Percentiles rank a stretch among this genome's conserved stretches.
These are phyloP conservation scores for Hemisphaericaspora xylofermentans DNA, from an alignment of 1,139 yeast genomes.

Conservation along the genomic window DNA sequence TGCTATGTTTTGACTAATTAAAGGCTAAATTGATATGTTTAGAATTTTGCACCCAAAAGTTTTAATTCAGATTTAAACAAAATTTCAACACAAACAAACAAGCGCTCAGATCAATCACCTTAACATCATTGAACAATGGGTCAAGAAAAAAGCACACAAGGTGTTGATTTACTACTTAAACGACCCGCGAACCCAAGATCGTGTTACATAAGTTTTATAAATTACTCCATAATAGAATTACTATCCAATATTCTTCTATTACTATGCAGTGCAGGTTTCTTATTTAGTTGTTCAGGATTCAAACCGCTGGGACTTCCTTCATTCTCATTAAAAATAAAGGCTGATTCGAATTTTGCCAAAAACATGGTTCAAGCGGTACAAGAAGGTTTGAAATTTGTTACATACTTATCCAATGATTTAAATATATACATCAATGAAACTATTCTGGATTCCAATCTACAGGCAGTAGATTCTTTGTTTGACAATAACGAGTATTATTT, in stretches of 20 bases:
- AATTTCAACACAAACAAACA: neutral
- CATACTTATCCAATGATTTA: constrained; percentile 58
- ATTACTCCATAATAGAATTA: constrained; percentile 1
- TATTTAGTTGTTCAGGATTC: constrained; percentile 1
- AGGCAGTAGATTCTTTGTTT: constrained; percentile 46
- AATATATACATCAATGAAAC: constrained; percentile 27
- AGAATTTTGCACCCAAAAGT: neutral
- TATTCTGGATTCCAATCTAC: constrained; percentile 23
- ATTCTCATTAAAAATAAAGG: constrained; percentile 7
- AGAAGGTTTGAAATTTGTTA: constrained; percentile 51
- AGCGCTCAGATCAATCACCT: no score
- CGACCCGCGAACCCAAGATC: neutral
- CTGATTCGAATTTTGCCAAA: constrained; percentile 10
- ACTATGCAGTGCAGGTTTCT: neutral
- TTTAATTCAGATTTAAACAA: neutral
- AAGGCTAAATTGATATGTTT: neutral
- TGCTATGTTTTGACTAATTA: neutral
- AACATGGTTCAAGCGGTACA: constrained; percentile 11
- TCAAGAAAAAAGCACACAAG: neutral
- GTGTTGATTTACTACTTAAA: neutral
- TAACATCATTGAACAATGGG: neutral
- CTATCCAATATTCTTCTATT: neutral
- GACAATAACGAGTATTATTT: constrained; percentile 41
- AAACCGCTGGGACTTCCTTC: neutral
- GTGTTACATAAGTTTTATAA: neutral